Percentiles rank a stretch among this genome's conserved stretches.
phyloP scores from a whole-genome alignment of 2,329 filamentous ascomycete species.

The Talaromyces verruculosus region DNA sequence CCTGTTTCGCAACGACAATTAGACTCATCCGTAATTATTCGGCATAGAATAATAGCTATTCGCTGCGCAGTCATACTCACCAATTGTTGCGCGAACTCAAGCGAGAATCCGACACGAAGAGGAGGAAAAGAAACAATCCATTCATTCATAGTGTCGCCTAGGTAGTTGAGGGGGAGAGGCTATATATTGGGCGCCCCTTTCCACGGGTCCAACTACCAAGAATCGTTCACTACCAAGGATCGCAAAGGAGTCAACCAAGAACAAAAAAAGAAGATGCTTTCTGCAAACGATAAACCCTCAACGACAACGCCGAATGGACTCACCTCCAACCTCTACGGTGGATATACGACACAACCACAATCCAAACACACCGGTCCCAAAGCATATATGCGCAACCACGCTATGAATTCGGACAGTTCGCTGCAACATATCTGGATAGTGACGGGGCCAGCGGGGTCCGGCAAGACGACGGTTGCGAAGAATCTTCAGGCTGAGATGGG shows the following conservation, averaged over 20 bases:
- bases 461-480: slow-evolving; percentile 73
- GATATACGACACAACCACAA: slow-evolving; percentile 5
- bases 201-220: slow-evolving; percentile 4
- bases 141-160: neutral
- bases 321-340: slow-evolving; percentile 19
- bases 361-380: neutral
- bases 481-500: slow-evolving; percentile 62
- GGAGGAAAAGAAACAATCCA: neutral
- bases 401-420: slow-evolving; percentile 18
- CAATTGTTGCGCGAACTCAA: neutral
- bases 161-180: neutral
- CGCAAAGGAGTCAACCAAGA: neutral
- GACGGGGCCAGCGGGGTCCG: slow-evolving; percentile 75
- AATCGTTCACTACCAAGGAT: neutral
- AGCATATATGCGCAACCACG: slow-evolving; percentile 10
- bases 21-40: slow-evolving; percentile 8
- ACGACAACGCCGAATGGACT: slow-evolving; percentile 19
- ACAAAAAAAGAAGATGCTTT: slow-evolving; percentile 17
- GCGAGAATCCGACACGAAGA: neutral
- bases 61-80: neutral
- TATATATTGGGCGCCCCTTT: neutral
- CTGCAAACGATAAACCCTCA: slow-evolving; percentile 20
- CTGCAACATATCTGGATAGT: slow-evolving; percentile 75
- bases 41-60: neutral
- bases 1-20: slow-evolving; percentile 9